Evolutionary conservation across 768 basidiomycete genomes (phyloP), one percentile per base, ranked within the genome.

Genomic region (Tephrocybe sp.): DNA sequence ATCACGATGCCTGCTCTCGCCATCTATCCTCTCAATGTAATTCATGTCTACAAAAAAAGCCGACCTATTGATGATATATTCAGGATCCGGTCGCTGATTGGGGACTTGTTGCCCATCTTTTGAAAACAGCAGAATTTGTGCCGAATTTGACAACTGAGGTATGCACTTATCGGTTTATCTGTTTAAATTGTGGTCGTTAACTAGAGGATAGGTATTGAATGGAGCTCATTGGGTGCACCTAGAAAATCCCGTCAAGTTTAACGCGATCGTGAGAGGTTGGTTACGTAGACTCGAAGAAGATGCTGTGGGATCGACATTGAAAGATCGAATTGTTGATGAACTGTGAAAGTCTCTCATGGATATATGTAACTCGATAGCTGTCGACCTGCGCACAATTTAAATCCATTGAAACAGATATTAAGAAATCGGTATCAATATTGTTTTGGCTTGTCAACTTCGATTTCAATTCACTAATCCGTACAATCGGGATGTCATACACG

Each of bases 61-160:
- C n/a, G n/a, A n/a, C n/a, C n/a, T n/a, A n/a, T n/a, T n/a, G n/a
- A n/a, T n/a, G n/a, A 30, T 34, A 13, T 16, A 9, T 42, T 3
- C 29, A 78, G 78, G 77, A 80, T 55, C 73, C 73, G 18, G 77
- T 79, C 7, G 76, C 74, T 0, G 64, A 78, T 56, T 78, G 76
- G 74, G 52, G 47, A 2, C 8, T 58, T 5, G 66, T 61, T 0
- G 55, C 68, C 3, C 56, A 63, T 16, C 33, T 75, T 24, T 49
- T 76, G 7, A 66, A 67, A 33, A 75, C 75, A 10, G 59, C 57
- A 1, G 59, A 67, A 2, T 73, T 69, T 48, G 49, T 76, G 21
- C 69, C 74, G 2, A 63, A 70, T 19, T 56, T 73, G 6, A 71
- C 67, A 9, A 70, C 68, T 2, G 59, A 74, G 63, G 75, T 78